Evolutionary conservation across 2,329 filamentous ascomycete genomes (phyloP).

Genomic region (Torrubiella hemipterigena): DNA sequence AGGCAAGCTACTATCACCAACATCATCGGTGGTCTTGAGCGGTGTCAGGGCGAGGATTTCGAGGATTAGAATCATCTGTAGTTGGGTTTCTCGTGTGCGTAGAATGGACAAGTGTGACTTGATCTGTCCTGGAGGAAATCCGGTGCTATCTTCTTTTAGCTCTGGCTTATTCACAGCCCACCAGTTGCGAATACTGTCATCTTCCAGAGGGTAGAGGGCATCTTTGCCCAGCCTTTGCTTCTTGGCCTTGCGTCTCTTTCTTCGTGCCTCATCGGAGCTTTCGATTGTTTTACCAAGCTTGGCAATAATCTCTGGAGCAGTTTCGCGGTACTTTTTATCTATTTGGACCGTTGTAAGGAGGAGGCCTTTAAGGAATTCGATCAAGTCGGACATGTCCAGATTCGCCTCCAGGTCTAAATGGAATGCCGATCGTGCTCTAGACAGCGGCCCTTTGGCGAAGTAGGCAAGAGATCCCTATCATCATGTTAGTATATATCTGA

Average conservation of each 20-base stretch:
- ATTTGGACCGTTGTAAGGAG: slow-evolving; percentile 55
- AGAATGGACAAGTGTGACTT: slow-evolving; percentile 54
- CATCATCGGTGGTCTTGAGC: slow-evolving; percentile 26
- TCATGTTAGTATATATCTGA: slow-evolving; percentile 14
- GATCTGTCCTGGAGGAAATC: slow-evolving; percentile 37
- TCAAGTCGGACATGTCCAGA: slow-evolving; percentile 49
- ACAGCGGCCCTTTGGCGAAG: slow-evolving; percentile 72
- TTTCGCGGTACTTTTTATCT: slow-evolving; percentile 71
- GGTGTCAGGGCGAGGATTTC: slow-evolving; percentile 63
- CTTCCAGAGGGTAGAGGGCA: slow-evolving; percentile 57
- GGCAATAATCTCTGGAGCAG: slow-evolving; percentile 48
- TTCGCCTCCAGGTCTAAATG: slow-evolving; percentile 49
- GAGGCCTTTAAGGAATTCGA: slow-evolving; percentile 56
- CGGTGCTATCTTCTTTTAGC: slow-evolving; percentile 33
- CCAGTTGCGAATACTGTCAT: slow-evolving; percentile 54
- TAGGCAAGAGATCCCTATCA: slow-evolving; percentile 65
- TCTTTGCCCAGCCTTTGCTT: slow-evolving; percentile 57
- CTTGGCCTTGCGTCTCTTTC: slow-evolving; percentile 42
- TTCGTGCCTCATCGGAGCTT: slow-evolving; percentile 35
- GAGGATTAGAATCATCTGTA: slow-evolving; percentile 69
- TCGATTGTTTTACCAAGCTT: slow-evolving; percentile 44
- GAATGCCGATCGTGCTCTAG: slow-evolving; percentile 60
- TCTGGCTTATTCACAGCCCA: slow-evolving; percentile 50
- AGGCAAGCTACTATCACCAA: slow-evolving; percentile 34
- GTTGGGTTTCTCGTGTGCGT: slow-evolving; percentile 63